Evolutionary conservation across 2,329 filamentous ascomycete genomes (phyloP).

Genomic region (Microcera coccophila): DNA sequence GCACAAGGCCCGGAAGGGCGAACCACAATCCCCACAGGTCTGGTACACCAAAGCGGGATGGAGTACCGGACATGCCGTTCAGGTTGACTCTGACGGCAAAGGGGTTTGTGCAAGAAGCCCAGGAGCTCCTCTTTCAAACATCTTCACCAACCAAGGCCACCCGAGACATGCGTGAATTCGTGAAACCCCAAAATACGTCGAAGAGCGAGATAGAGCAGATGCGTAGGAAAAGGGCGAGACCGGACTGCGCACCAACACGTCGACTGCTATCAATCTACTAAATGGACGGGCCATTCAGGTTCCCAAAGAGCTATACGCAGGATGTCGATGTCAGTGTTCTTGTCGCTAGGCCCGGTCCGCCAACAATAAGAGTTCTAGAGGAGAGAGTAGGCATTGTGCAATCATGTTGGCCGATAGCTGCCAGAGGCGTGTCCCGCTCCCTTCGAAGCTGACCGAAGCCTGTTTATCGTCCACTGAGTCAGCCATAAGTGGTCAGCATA

Average conservation of each 20-base stretch:
- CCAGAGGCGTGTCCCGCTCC: constrained; percentile 51
- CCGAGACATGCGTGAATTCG: constrained; percentile 40
- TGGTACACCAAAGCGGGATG: constrained; percentile 22
- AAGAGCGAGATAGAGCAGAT: constrained; percentile 43
- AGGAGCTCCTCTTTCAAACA: constrained; percentile 10
- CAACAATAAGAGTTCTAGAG: constrained; percentile 14
- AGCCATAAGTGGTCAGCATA: constrained; percentile 70
- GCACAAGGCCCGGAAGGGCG: constrained; percentile 9
- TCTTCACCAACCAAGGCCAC: constrained; percentile 23
- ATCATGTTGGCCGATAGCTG: constrained; percentile 36
- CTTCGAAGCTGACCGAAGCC: constrained; percentile 79
- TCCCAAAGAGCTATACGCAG: constrained; percentile 20
- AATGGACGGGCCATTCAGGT: constrained; percentile 15
- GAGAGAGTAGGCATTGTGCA: constrained; percentile 16
- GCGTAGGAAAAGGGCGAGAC: constrained; percentile 30
- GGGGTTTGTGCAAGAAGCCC: constrained; percentile 8
- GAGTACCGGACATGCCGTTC: constrained; percentile 41
- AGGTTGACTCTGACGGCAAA: constrained; percentile 25
- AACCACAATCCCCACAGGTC: constrained; percentile 22
- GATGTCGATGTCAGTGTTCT: constrained; percentile 26
- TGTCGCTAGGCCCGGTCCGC: constrained; percentile 25
- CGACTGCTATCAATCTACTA: constrained; percentile 24
- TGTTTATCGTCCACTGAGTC: constrained; percentile 81
- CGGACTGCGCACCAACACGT: constrained; percentile 25
- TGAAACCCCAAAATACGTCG: constrained; percentile 34